These are phyloP conservation scores for Mangifera indica DNA, from an alignment of 345 rosid genomes.

Conservation along the genomic window DNA sequence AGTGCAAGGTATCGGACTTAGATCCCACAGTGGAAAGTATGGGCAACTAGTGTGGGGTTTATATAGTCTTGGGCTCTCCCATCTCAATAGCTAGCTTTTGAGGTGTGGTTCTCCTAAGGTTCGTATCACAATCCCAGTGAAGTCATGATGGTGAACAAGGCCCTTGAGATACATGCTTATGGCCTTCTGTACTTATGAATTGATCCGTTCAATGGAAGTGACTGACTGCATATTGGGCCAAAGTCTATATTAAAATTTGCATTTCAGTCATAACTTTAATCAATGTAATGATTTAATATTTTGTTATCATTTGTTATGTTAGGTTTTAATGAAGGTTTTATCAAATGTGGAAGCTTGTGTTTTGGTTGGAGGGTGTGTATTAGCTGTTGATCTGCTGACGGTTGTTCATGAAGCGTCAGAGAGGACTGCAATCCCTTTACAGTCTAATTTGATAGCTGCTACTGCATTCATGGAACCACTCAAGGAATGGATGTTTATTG, in stretches of 20 bases:
- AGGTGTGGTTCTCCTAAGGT: too few species aligned
- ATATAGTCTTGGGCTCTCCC: too few species aligned
- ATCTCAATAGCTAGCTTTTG: too few species aligned
- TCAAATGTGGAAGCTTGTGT: slow-evolving; percentile 92
- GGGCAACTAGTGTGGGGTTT: too few species aligned
- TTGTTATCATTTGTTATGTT: slow-evolving; percentile 23
- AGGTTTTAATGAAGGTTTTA: slow-evolving; percentile 93
- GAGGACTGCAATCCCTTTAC: slow-evolving; percentile 94
- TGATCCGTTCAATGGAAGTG: neutral
- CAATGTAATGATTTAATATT: slow-evolving; percentile 1
- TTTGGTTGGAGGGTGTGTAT: slow-evolving; percentile 95
- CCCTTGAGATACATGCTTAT: neutral
- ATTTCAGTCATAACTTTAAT: slow-evolving; percentile 22
- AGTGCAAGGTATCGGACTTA: too few species aligned
- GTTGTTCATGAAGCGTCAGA: slow-evolving; percentile 96
- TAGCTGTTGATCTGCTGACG: slow-evolving; percentile 96
- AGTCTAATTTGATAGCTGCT: slow-evolving; percentile 95
- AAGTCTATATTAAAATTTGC: neutral
- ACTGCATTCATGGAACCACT: slow-evolving; percentile 99
- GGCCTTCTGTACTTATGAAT: neutral
- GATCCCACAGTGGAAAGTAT: too few species aligned
- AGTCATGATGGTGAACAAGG: neutral
- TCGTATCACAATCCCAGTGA: too few species aligned
- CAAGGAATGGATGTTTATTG: slow-evolving; percentile 94
- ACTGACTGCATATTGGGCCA: neutral